Evolutionary conservation across 352 stramenopile species (phyloP).

Genomic region (Peronospora belbahrii): DNA sequence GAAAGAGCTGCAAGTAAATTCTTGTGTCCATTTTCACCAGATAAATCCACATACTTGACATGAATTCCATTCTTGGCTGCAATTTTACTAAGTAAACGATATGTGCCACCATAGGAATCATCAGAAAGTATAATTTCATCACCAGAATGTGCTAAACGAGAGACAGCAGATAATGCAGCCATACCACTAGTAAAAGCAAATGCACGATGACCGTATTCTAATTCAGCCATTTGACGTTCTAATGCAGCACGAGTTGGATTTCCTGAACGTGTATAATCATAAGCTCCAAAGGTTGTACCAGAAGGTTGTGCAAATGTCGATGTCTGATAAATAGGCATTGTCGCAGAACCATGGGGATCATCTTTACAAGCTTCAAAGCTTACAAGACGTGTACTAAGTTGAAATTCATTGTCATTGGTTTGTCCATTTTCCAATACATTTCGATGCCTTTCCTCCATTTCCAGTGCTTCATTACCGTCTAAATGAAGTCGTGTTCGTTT

Average conservation of each 20-base stretch:
- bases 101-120: conserved; percentile 95
- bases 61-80: conserved; percentile 74
- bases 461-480: conserved; percentile 63
- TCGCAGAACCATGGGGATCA: conserved; percentile 84
- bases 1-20: conserved; percentile 48
- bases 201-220: conserved; percentile 60
- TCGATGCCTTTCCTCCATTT: conserved; percentile 30
- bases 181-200: conserved; percentile 94
- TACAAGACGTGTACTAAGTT: conserved; percentile 68
- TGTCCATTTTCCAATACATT: conserved; percentile 30
- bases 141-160: conserved; percentile 83
- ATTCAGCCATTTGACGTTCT: conserved; percentile 87
- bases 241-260: conserved; percentile 91
- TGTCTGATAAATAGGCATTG: conserved; percentile 91
- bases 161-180: conserved; percentile 90
- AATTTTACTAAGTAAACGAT: conserved; percentile 87
- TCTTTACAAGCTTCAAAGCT: conserved; percentile 80
- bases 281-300: conserved; percentile 84
- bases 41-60: conserved; percentile 84
- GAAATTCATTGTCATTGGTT: conserved; percentile 43
- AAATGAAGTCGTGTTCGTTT: conserved; percentile 55
- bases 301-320: conserved; percentile 87
- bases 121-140: conserved; percentile 90
- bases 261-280: conserved; percentile 90
- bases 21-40: conserved; percentile 51